Conservation (phyloP, 2,329 filamentous ascomycete species). For the Fusarium sp. region DNA sequence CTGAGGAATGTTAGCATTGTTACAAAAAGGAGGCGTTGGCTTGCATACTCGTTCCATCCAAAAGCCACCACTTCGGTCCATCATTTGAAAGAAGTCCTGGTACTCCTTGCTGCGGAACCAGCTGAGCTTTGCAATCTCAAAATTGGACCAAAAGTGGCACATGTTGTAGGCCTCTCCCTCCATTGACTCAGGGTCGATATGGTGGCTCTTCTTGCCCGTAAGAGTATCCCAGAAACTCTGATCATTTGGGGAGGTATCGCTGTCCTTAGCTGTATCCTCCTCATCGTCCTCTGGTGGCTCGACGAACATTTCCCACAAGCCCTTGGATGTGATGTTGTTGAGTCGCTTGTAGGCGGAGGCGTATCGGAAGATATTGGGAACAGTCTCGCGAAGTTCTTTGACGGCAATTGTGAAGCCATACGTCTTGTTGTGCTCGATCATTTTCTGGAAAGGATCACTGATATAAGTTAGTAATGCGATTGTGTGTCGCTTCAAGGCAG, state of each 20-base stretch:
- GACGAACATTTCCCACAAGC: slow-evolving; percentile 98
- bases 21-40: slow-evolving; percentile 6
- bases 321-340: slow-evolving; percentile 90
- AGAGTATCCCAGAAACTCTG: slow-evolving; percentile 84
- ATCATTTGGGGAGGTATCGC: slow-evolving; percentile 77
- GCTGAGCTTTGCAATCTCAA: slow-evolving; percentile 93
- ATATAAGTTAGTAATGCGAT: slow-evolving; percentile 17
- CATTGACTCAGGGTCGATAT: slow-evolving; percentile 94
- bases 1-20: slow-evolving; percentile 58
- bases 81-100: slow-evolving; percentile 98
- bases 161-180: slow-evolving; percentile 99
- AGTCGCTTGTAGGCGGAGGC: slow-evolving; percentile 96
- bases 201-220: slow-evolving; percentile 73
- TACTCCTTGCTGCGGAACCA: slow-evolving; percentile 99
- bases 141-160: slow-evolving; percentile 99
- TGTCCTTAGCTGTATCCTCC: slow-evolving; percentile 71
- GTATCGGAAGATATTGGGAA: slow-evolving; percentile 98
- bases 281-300: slow-evolving; percentile 76
- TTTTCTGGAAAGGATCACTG: slow-evolving; percentile 94
- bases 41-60: slow-evolving; percentile 93
- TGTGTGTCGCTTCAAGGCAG: neutral
- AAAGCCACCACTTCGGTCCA: slow-evolving; percentile 97
- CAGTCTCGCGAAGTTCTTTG: slow-evolving; percentile 96
- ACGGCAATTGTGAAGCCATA: slow-evolving; percentile 99
- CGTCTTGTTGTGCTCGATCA: slow-evolving; percentile 95